A percentile compares a stretch with the other conserved stretches of the same genome.
Evolutionary conservation across 2,329 filamentous ascomycete species (phyloP).

Genomic region (Cordyceps fumosorosea): DNA sequence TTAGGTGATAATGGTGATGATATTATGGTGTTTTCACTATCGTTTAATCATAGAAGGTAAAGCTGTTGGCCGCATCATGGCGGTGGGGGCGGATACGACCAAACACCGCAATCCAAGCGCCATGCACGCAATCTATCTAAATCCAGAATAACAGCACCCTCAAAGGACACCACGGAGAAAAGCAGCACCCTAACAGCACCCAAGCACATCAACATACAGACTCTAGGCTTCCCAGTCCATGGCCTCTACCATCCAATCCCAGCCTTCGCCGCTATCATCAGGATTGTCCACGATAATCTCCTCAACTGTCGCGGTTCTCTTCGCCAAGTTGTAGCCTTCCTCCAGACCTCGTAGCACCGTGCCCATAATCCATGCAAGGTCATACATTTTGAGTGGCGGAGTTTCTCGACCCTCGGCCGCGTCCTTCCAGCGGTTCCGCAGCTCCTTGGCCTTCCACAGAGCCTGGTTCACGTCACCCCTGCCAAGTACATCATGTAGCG

Average conservation of each 20-base stretch:
- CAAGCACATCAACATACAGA: too few species aligned
- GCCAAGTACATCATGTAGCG: conserved; percentile 51
- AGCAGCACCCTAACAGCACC: too few species aligned
- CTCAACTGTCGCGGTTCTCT: conserved; percentile 30
- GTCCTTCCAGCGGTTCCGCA: conserved; percentile 67
- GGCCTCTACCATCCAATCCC: conserved; percentile 52
- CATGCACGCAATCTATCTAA: too few species aligned
- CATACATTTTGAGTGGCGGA: conserved; percentile 48
- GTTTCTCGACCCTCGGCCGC: conserved; percentile 42
- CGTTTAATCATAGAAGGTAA: too few species aligned
- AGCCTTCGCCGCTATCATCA: conserved; percentile 30
- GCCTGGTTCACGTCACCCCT: conserved; percentile 48
- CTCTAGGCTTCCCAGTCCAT: conserved; percentile 49
- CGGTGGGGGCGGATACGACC: too few species aligned
- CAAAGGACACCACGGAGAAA: too few species aligned
- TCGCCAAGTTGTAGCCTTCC: conserved; percentile 46
- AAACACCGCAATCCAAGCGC: too few species aligned
- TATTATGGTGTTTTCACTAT: too few species aligned
- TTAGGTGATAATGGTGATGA: too few species aligned
- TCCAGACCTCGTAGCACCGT: conserved; percentile 54
- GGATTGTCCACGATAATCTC: background rate
- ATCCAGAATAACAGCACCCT: too few species aligned
- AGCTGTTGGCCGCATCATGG: too few species aligned
- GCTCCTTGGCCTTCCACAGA: conserved; percentile 59
- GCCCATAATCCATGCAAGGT: conserved; percentile 53